Conservation (phyloP, 2,329 filamentous ascomycete species). For the Colletotrichum trifolii region DNA sequence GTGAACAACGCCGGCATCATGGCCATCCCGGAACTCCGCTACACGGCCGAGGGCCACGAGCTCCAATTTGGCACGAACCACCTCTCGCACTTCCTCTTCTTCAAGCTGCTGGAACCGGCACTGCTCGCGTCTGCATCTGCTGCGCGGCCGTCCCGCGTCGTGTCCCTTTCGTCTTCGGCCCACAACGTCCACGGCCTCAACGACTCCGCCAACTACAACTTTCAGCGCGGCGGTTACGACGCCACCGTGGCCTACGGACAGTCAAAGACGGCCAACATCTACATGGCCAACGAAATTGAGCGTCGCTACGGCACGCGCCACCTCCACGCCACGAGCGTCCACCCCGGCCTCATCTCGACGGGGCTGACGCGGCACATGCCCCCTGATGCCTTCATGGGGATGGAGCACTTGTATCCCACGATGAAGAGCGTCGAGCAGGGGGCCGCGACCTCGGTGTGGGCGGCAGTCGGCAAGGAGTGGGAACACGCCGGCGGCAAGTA, state of each 20-base stretch:
- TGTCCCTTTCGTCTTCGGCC: constrained; percentile 54
- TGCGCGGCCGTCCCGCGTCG: constrained; percentile 54
- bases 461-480: constrained; percentile 53
- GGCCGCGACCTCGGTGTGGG: constrained; percentile 59
- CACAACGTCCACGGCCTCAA: constrained; percentile 44
- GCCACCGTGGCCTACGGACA: constrained; percentile 54
- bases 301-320: constrained; percentile 41
- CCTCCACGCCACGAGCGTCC: constrained; percentile 53
- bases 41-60: constrained; percentile 40
- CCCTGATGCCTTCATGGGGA: constrained; percentile 10
- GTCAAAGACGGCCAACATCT: constrained; percentile 62
- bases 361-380: constrained; percentile 26
- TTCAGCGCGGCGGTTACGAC: constrained; percentile 44
- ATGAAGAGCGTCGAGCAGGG: constrained; percentile 52
- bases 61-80: constrained; percentile 64
- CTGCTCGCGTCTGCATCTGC: constrained; percentile 52
- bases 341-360: constrained; percentile 57
- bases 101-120: constrained; percentile 57
- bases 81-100: constrained; percentile 63
- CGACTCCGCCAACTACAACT: constrained; percentile 46
- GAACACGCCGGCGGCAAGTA: constrained; percentile 59
- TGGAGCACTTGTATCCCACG: constrained; percentile 15
- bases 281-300: constrained; percentile 62
- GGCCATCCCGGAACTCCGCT: constrained; percentile 10
- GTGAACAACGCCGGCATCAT: constrained; percentile 47